Conservation (phyloP, 2,329 filamentous ascomycete genomes). For the Pseudocercospora fijiensis region DNA sequence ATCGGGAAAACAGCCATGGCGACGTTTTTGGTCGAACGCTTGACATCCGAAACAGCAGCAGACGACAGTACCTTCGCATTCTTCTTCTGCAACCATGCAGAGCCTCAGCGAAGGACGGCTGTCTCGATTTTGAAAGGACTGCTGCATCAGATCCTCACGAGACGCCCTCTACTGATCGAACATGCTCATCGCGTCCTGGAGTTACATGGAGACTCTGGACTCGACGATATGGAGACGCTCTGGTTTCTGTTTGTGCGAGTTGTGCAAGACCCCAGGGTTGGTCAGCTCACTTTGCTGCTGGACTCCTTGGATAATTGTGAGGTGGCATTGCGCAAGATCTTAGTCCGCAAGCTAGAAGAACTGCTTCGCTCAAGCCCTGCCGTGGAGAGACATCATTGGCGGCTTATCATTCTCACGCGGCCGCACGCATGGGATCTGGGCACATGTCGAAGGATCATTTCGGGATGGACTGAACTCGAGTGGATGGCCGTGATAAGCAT, state of each 20-base stretch:
- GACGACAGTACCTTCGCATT: constrained; percentile 2
- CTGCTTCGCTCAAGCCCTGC: background rate
- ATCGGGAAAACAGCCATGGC: constrained; percentile 16
- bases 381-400: constrained; percentile 2
- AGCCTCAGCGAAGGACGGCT: constrained; percentile 9
- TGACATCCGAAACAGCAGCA: background rate
- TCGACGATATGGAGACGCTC: constrained; percentile 11
- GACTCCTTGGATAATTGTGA: constrained; percentile 14
- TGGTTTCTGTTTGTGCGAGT: constrained; percentile 10
- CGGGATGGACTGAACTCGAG: background rate
- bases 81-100: constrained; percentile 13
- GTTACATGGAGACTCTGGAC: background rate
- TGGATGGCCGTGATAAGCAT: constrained; percentile 7
- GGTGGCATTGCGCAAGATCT: background rate
- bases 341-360: constrained; percentile 7
- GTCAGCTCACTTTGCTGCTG: constrained; percentile 5
- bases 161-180: background rate
- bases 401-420: constrained; percentile 4
- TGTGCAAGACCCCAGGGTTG: constrained; percentile 6
- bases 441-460: constrained; percentile 1
- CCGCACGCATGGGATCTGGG: constrained; percentile 12
- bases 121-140: constrained; percentile 8
- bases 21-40: constrained; percentile 8
- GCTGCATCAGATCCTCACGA: constrained; percentile 5
- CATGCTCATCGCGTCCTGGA: constrained; percentile 6